These are phyloP conservation scores for Aureobasidium sp. DNA, from an alignment of 2,329 filamentous ascomycete species.

Conservation along the genomic window DNA sequence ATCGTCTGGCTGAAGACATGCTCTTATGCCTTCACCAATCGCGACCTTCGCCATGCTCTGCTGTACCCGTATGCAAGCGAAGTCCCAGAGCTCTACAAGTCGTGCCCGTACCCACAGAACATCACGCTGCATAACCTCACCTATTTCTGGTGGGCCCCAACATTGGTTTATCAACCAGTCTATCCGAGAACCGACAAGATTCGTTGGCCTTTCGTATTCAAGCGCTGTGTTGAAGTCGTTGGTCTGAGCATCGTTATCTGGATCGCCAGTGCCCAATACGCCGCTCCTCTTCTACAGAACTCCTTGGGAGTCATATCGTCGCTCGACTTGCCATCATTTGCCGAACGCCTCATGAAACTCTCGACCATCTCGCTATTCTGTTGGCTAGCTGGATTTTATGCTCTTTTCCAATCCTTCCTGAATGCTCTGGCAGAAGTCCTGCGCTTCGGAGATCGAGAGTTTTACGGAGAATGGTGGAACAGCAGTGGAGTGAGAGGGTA, in stretches of 20 bases:
- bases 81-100: constrained; percentile 72
- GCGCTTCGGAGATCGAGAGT: constrained; percentile 84
- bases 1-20: constrained; percentile 95
- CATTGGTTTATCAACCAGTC: constrained; percentile 90
- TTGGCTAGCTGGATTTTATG: constrained; percentile 97
- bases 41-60: constrained; percentile 85
- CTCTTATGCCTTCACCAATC: constrained; percentile 93
- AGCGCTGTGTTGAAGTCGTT: constrained; percentile 70
- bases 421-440: constrained; percentile 88
- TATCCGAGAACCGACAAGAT: constrained; percentile 80
- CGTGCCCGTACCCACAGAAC: constrained; percentile 84
- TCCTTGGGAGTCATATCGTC: constrained; percentile 80
- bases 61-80: constrained; percentile 40
- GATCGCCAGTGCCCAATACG: constrained; percentile 91
- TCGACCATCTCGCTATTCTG: constrained; percentile 93
- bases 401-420: constrained; percentile 84
- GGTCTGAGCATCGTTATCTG: constrained; percentile 84
- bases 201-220: constrained; percentile 80
- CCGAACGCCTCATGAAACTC: constrained; percentile 87
- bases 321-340: constrained; percentile 71
- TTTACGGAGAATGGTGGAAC: constrained; percentile 99
- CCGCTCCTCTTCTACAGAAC: constrained; percentile 80
- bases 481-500: constrained; percentile 76
- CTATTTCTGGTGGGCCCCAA: constrained; percentile 98
- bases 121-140: constrained; percentile 80